Conservation (phyloP, 2,329 filamentous ascomycete species). For the Aspergillus sp. region DNA sequence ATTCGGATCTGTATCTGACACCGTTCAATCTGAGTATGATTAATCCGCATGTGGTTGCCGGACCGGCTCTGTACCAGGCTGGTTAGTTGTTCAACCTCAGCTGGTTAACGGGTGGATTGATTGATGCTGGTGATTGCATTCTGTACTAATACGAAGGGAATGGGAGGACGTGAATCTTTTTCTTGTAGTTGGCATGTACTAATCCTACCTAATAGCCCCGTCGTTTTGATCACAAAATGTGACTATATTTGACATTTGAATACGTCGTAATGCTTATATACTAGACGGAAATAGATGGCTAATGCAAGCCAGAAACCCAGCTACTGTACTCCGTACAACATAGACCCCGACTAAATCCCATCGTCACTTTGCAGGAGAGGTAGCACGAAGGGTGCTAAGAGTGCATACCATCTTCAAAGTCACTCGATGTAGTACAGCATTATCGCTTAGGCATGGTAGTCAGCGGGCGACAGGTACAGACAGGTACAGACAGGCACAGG, state of each 20-base stretch:
- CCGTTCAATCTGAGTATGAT: conserved; percentile 73
- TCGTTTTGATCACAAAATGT: no score
- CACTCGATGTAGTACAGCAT: neutral
- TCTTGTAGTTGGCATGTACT: no score
- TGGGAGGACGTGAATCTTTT: neutral
- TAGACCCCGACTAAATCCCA: neutral
- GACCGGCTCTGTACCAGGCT: conserved; percentile 25
- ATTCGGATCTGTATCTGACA: conserved; percentile 65
- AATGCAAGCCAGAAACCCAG: no score
- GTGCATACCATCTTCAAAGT: neutral
- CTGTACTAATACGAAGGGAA: neutral
- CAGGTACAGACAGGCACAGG: neutral
- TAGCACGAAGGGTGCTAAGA: neutral
- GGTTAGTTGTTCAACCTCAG: neutral
- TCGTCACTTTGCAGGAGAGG: conserved; percentile 1
- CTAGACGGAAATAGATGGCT: no score
- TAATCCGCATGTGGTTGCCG: conserved; percentile 73
- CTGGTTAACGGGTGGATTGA: neutral
- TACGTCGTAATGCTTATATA: no score
- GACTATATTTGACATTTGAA: no score
- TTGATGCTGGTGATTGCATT: neutral
- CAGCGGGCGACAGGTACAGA: neutral
- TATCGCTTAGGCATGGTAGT: neutral
- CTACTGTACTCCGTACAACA: no score
- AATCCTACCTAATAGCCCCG: no score